Base-by-base conservation (phyloP, 176 grass and related monocot genomes). In the Bonia amplexicaulis region DNA sequence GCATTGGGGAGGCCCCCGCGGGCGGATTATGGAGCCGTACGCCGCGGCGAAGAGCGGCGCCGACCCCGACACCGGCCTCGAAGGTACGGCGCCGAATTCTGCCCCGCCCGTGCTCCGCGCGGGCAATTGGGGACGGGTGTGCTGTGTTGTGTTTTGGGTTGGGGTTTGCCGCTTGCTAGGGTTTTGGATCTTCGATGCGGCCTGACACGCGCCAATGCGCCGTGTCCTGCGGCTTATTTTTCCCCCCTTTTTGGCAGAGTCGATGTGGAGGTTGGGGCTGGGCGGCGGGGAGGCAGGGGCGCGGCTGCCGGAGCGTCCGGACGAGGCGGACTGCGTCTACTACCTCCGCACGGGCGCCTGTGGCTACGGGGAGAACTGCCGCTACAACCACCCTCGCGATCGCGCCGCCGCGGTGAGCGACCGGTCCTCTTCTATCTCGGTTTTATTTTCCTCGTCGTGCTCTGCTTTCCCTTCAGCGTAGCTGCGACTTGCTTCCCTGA, bases 311-410 rank as follows among this genome's bases (percentile, higher is more conserved):
- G 96, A 96, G 81, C 85, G 93, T 39, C 93, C 93, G 16, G 93
- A 86, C 39, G 96, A 99, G 78, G 78, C 69, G 61, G 88, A 99
- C 82, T 99, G 96, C 69, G 5, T 86, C 71, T 96, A 93, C 87
- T 99, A 90, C 89, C 81, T 99, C 76, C 91, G 96, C 62, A 99
- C 92, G 14, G 96, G 96, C 64, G 51, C 90, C 29, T 99, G 96
- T 85, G 84, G 86, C 65, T 99, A 99, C 86, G 93, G 96, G 7
- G 93, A 92, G 69, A 92, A 59, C 80, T 99, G 96, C 74, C 91
- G 96, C 65, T 99, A 94, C 91, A 99, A 96, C 87, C 96, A 99
- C 69, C 96, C 96, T 1, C 96, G 81, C 69, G 86, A 93, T 89
- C 88, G 84, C 33, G 31, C 91, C 23, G 33, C 59, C 1, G 33